Evolutionary conservation across 148 eudicot genomes (phyloP).

Genomic region (Dysphania ambrosioides): DNA sequence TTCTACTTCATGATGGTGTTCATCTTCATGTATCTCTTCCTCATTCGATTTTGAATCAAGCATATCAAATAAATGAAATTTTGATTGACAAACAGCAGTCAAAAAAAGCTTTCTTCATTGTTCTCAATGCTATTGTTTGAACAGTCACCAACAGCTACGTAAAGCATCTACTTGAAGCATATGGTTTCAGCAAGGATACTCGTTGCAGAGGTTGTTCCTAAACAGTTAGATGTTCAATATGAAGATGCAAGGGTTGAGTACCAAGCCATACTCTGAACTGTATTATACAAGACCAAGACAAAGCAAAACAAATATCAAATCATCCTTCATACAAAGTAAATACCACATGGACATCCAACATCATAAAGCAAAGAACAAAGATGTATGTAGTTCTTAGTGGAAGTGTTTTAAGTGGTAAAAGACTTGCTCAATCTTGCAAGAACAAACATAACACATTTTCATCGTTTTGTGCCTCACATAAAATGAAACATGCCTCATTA

Average conservation of each 20-base stretch:
- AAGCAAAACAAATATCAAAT: neutral
- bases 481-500: conserved; percentile 39
- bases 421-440: neutral
- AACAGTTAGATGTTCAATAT: conserved; percentile 60
- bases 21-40: too few species aligned
- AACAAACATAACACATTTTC: conserved; percentile 50
- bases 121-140: conserved; percentile 60
- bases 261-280: conserved; percentile 80
- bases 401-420: neutral
- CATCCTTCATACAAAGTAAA: neutral
- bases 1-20: too few species aligned
- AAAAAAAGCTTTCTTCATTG: conserved; percentile 50
- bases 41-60: conserved; percentile 64
- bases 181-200: conserved; percentile 57
- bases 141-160: conserved; percentile 59
- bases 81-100: conserved; percentile 32
- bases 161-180: conserved; percentile 66
- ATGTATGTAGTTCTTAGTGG: neutral
- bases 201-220: conserved; percentile 48
- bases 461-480: conserved; percentile 34
- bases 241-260: conserved; percentile 55
- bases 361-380: neutral
- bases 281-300: neutral
- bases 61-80: conserved; percentile 47
- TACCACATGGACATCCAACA: neutral